Conservation (phyloP, 805 yeast genomes). For the Monosporozyma aerobia region DNA sequence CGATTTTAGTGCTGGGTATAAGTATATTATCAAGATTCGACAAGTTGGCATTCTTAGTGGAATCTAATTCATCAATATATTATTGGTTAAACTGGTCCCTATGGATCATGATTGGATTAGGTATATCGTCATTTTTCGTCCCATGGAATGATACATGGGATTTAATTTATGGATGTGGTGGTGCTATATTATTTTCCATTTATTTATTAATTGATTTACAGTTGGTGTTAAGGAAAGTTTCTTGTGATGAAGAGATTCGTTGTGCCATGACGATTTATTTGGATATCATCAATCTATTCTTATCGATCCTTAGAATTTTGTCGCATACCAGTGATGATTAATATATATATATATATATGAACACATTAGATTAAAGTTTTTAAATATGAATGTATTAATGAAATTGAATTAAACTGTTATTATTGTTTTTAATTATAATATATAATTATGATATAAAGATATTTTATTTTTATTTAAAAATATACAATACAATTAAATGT, state of each 20-base stretch:
- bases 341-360: neutral
- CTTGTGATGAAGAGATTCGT: conserved; percentile 77
- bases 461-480: neutral
- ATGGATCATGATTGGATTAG: conserved; percentile 63
- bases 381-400: neutral
- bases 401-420: neutral
- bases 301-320: conserved; percentile 63
- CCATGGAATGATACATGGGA: conserved; percentile 48
- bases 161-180: conserved; percentile 58
- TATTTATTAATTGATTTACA: conserved; percentile 79
- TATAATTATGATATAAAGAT: neutral
- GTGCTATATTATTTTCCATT: conserved; percentile 63
- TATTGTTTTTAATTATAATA: neutral
- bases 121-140: conserved; percentile 55
- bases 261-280: conserved; percentile 72
- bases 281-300: conserved; percentile 74
- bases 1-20: conserved; percentile 64
- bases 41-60: conserved; percentile 20
- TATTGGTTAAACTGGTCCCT: conserved; percentile 41
- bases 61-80: conserved; percentile 28
- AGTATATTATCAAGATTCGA: conserved; percentile 72
- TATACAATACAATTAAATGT: conserved; percentile 54
- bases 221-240: conserved; percentile 58
- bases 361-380: neutral
- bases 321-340: conserved; percentile 16